These are phyloP conservation scores for Talaromyces stipitatus DNA, from an alignment of 495 filamentous ascomycete species.

Conservation along the genomic window DNA sequence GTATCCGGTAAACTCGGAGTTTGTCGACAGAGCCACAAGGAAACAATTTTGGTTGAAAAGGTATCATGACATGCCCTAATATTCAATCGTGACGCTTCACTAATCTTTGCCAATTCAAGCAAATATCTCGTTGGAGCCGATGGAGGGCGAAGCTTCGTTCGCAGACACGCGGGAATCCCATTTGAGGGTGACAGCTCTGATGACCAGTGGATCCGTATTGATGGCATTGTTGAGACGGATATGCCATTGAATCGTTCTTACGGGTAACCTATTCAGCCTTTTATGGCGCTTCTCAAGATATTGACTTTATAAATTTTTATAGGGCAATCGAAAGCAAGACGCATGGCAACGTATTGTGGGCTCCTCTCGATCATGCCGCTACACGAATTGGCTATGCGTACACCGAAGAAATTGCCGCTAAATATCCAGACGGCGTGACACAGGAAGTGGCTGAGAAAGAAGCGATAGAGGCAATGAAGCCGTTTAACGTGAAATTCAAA, in stretches of 20 bases:
- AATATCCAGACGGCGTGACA: conserved; percentile 21
- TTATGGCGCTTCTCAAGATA: neutral
- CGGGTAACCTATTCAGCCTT: neutral
- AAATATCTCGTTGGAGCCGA: conserved; percentile 30
- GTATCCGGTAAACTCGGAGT: neutral
- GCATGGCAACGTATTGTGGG: conserved; percentile 46
- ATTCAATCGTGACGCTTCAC: neutral
- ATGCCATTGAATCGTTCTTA: conserved; percentile 22
- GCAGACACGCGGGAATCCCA: conserved; percentile 28
- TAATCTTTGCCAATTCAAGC: neutral
- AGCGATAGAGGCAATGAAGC: conserved; percentile 36
- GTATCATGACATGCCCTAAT: too few species aligned
- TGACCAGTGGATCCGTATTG: conserved; percentile 41
- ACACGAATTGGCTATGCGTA: conserved; percentile 49
- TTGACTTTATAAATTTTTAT: neutral
- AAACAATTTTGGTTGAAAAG: neutral
- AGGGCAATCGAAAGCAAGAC: conserved; percentile 37
- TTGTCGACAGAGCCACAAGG: neutral
- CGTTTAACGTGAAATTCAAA: conserved; percentile 35
- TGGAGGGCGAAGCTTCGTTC: conserved; percentile 37
- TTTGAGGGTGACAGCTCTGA: conserved; percentile 37
- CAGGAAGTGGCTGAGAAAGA: conserved; percentile 25
- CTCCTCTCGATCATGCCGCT: conserved; percentile 37
- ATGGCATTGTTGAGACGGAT: conserved; percentile 39
- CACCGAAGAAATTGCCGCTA: conserved; percentile 33